Conservation (phyloP, 208 protist genomes). For the Leishmania major region DNA sequence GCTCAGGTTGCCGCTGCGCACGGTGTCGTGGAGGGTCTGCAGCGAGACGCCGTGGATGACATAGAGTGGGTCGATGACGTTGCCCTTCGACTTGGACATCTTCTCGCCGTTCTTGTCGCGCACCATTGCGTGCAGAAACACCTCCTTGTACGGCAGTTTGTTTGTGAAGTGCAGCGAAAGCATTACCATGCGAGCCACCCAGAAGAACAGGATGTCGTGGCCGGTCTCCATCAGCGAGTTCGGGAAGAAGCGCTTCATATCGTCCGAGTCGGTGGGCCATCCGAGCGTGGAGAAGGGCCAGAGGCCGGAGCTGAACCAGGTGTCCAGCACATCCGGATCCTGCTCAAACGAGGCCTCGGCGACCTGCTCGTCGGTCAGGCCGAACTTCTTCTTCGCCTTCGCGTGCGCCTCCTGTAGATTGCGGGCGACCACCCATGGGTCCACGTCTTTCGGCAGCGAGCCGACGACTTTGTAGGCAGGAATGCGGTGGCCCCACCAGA, state of each 20-base stretch:
- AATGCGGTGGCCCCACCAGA: slow-evolving; percentile 99
- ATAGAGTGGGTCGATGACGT: slow-evolving; percentile 99
- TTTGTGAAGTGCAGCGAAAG: slow-evolving; percentile 96
- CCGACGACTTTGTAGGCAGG: slow-evolving; percentile 96
- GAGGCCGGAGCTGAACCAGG: slow-evolving; percentile 99
- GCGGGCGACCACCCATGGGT: slow-evolving; percentile 95
- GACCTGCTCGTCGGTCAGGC: slow-evolving; percentile 66
- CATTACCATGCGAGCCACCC: slow-evolving; percentile 99
- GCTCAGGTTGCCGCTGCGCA: slow-evolving; percentile 95
- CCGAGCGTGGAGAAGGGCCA: slow-evolving; percentile 99
- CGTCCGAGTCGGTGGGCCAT: slow-evolving; percentile 94
- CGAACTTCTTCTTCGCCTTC: slow-evolving; percentile 89
- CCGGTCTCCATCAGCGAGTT: slow-evolving; percentile 98
- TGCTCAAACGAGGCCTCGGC: slow-evolving; percentile 80
- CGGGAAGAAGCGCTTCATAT: slow-evolving; percentile 98
- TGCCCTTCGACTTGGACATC: slow-evolving; percentile 99
- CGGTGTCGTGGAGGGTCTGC: slow-evolving; percentile 91
- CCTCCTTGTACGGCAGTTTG: slow-evolving; percentile 96
- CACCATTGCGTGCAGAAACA: slow-evolving; percentile 99
- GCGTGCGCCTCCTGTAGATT: slow-evolving; percentile 93
- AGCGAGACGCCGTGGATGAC: slow-evolving; percentile 98
- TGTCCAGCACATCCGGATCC: slow-evolving; percentile 99
- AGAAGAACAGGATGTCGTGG: slow-evolving; percentile 99
- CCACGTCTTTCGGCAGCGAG: slow-evolving; percentile 28
- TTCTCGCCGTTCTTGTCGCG: slow-evolving; percentile 99